phyloP scores from a whole-genome alignment of 164 flowering plant genomes.

The Annona cherimola region DNA sequence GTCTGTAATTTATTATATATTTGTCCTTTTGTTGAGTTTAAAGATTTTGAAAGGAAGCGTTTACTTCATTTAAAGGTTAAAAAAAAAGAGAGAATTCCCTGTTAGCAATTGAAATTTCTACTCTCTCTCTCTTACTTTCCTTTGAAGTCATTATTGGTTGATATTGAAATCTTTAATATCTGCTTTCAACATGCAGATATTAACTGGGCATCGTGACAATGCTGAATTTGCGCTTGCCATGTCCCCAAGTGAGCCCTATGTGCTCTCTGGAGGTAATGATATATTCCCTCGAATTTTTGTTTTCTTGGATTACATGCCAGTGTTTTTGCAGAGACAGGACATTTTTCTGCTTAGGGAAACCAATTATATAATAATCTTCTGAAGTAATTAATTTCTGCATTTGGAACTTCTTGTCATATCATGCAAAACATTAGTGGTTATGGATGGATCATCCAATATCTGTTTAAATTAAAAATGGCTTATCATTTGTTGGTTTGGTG shows the following conservation, averaged over 20 bases:
- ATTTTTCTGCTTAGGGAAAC: not conserved
- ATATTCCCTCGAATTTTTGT: not conserved
- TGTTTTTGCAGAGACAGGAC: too few species aligned
- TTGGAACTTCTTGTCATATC: too few species aligned
- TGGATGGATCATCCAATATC: not conserved
- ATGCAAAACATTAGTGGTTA: not conserved
- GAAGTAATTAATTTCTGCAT: not conserved
- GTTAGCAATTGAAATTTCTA: not conserved
- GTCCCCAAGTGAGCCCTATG: slow-evolving; percentile 89
- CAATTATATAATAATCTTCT: not conserved
- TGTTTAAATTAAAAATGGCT: not conserved
- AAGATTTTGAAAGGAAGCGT: not conserved
- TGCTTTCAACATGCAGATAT: slow-evolving; percentile 46
- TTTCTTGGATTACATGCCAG: not conserved
- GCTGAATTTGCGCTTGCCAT: slow-evolving; percentile 98
- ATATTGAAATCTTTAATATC: not conserved
- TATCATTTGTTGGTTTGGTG: not conserved
- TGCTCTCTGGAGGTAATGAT: slow-evolving; percentile 88
- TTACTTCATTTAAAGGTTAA: not conserved
- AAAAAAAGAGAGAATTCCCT: too few species aligned
- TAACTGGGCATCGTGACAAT: slow-evolving; percentile 93
- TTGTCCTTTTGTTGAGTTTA: not conserved
- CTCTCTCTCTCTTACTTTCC: not conserved
- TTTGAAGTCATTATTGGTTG: not conserved
- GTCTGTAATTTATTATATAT: slow-evolving; percentile 9